These are phyloP conservation scores for Linnemannia elongata DNA, from an alignment of 192 early-diverging fungal species.

Conservation along the genomic window DNA sequence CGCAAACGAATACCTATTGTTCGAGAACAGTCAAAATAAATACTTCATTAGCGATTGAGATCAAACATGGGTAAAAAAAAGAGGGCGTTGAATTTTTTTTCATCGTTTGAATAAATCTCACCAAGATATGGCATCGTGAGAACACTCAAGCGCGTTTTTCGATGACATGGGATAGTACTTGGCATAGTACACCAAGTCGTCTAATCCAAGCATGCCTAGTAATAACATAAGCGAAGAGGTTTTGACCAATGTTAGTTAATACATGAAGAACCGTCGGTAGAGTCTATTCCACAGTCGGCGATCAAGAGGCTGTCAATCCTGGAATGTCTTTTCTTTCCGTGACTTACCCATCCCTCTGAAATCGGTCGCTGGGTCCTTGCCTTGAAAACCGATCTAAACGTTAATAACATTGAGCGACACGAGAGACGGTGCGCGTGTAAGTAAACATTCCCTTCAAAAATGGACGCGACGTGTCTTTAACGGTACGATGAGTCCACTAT, in stretches of 20 bases:
- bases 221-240: not conserved
- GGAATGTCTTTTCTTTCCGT: too few species aligned
- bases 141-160: slow-evolving; percentile 67
- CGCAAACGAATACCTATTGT: slow-evolving; percentile 79
- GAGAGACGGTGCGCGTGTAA: not conserved
- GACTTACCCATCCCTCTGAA: slow-evolving; percentile 85
- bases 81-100: too few species aligned
- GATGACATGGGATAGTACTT: slow-evolving; percentile 68
- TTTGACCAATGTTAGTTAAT: too few species aligned
- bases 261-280: too few species aligned
- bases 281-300: too few species aligned
- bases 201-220: slow-evolving; percentile 76
- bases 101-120: slow-evolving; percentile 15
- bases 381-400: slow-evolving; percentile 84
- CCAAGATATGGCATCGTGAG: slow-evolving; percentile 75
- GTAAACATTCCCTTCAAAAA: not conserved
- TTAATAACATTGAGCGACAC: not conserved
- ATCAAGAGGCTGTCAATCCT: not conserved
- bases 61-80: too few species aligned
- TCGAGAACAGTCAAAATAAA: not conserved
- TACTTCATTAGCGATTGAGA: not conserved
- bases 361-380: slow-evolving; percentile 86
- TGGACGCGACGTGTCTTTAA: not conserved
- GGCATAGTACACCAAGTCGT: slow-evolving; percentile 78
- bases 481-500: not conserved